A percentile compares a stretch with the other conserved stretches of the same genome.
phyloP scores from a whole-genome alignment of 208 protist species.

The Angomonas deanei region DNA sequence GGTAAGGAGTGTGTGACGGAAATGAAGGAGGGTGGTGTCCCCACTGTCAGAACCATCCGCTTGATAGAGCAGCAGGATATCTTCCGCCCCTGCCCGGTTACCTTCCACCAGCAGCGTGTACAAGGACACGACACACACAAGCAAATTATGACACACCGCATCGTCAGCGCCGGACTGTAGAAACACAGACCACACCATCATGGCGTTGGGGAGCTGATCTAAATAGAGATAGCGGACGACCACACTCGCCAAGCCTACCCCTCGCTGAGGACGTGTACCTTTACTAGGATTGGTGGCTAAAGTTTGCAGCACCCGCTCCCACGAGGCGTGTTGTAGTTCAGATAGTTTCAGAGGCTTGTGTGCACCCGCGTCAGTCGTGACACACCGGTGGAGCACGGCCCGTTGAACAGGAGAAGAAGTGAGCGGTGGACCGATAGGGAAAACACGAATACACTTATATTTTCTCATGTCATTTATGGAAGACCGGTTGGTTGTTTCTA shows the following conservation, averaged over 20 bases:
- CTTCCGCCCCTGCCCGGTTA: slow-evolving; percentile 22
- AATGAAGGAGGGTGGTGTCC: neutral
- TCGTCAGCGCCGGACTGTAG: slow-evolving; percentile 10
- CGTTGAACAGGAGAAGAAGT: neutral
- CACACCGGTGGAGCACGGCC: too few relatives aligned
- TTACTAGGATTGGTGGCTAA: too few relatives aligned
- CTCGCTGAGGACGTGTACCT: too few relatives aligned
- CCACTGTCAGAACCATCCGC: neutral
- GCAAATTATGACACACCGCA: neutral
- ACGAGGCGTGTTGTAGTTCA: too few relatives aligned
- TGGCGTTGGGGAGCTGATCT: too few relatives aligned
- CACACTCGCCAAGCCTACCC: too few relatives aligned
- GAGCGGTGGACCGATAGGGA: neutral
- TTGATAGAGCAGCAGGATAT: slow-evolving; percentile 28
- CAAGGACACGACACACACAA: slow-evolving; percentile 31
- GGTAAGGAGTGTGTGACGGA: neutral
- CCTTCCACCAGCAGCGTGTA: slow-evolving; percentile 41
- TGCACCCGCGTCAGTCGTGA: too few relatives aligned
- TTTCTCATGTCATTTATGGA: too few relatives aligned
- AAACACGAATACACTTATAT: too few relatives aligned
- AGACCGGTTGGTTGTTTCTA: neutral
- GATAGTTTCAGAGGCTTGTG: too few relatives aligned
- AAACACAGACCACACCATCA: neutral
- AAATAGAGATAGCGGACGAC: too few relatives aligned
- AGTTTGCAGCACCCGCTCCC: too few relatives aligned